Evolutionary conservation across 2,329 filamentous ascomycete genomes (phyloP).

Genomic region (Epichloe gansuensis): DNA sequence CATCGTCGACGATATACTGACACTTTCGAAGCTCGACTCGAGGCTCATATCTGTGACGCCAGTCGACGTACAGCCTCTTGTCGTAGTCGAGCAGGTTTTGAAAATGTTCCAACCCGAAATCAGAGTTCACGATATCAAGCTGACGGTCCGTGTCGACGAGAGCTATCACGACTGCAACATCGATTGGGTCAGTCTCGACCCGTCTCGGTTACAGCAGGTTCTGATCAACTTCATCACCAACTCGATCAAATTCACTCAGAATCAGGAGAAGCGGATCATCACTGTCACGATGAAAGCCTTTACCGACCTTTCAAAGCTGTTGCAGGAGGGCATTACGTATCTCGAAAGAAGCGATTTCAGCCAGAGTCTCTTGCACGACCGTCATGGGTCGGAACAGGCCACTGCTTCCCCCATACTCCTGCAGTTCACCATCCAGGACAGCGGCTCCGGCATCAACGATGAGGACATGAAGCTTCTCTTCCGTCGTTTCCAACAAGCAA

Average conservation of each 20-base stretch:
- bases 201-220: conserved; percentile 59
- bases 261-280: conserved; percentile 44
- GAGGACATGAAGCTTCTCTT: conserved; percentile 55
- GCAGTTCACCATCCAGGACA: conserved; percentile 59
- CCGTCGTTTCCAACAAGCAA: conserved; percentile 54
- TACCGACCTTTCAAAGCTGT: conserved; percentile 29
- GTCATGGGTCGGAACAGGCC: conserved; percentile 25
- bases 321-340: conserved; percentile 28
- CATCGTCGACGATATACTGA: conserved; percentile 58
- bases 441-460: conserved; percentile 48
- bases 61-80: conserved; percentile 48
- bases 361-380: not conserved
- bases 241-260: conserved; percentile 51
- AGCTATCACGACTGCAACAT: conserved; percentile 51
- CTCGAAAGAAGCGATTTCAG: conserved; percentile 29
- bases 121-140: conserved; percentile 54
- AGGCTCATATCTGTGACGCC: conserved; percentile 57
- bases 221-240: conserved; percentile 63
- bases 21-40: conserved; percentile 56
- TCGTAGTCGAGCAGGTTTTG: conserved; percentile 54
- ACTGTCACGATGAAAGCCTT: conserved; percentile 53
- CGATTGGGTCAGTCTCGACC: conserved; percentile 63
- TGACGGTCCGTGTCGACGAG: conserved; percentile 54
- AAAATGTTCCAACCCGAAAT: conserved; percentile 72
- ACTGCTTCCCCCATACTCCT: conserved; percentile 19